phyloP scores from a whole-genome alignment of 306 rosid species.

The Vachellia collinsii region DNA sequence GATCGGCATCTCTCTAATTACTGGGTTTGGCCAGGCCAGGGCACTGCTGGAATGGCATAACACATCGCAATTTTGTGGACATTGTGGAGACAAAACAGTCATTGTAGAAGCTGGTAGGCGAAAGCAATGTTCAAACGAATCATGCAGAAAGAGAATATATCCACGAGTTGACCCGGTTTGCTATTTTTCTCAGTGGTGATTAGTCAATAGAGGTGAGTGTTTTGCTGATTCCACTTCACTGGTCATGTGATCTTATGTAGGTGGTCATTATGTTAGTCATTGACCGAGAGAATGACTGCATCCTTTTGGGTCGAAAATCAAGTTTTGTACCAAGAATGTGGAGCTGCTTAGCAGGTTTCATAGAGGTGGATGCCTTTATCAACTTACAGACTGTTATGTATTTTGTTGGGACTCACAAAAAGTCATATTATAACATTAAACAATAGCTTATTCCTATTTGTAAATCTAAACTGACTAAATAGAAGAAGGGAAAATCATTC shows the following conservation, averaged over 20 bases:
- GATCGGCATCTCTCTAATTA: constrained; percentile 26
- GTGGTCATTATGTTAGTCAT: constrained; percentile 94
- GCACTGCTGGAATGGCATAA: constrained; percentile 90
- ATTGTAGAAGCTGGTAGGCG: constrained; percentile 80
- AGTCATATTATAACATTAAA: neutral
- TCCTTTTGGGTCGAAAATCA: constrained; percentile 66
- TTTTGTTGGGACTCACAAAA: constrained; percentile 18
- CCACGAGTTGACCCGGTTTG: constrained; percentile 93
- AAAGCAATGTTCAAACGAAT: constrained; percentile 77
- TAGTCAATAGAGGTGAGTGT: constrained; percentile 30
- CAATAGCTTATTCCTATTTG: neutral
- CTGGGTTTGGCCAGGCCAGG: constrained; percentile 66
- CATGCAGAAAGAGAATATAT: constrained; percentile 73
- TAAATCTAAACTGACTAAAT: constrained; percentile 11
- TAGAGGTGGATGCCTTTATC: constrained; percentile 60
- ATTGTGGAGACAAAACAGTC: constrained; percentile 79
- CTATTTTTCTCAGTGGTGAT: constrained; percentile 23
- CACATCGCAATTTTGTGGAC: constrained; percentile 76
- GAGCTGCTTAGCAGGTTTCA: constrained; percentile 91
- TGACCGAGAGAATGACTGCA: constrained; percentile 78
- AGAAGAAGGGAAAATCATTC: constrained; percentile 7
- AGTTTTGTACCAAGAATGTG: constrained; percentile 68
- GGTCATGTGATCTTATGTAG: constrained; percentile 45
- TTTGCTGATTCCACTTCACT: constrained; percentile 29
- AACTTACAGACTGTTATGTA: constrained; percentile 28